Base-by-base conservation (phyloP, 2,329 filamentous ascomycete genomes). In the Neonectria magnoliae region DNA sequence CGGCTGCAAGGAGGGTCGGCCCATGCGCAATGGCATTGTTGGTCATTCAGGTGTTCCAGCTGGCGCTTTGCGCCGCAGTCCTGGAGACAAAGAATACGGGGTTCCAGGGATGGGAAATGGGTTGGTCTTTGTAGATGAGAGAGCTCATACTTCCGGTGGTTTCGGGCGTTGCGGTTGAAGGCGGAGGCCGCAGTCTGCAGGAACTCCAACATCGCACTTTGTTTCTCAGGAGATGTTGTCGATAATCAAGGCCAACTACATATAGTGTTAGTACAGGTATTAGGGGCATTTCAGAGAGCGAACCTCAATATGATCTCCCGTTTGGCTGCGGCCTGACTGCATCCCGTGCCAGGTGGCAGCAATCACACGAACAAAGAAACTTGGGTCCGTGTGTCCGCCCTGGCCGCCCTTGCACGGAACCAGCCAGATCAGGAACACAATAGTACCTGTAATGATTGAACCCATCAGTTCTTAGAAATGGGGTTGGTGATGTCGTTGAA, bases 11-110 rank as follows among this genome's bases (percentile, higher is more conserved):
- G 47, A 57, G 60, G 41, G 51, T 47, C 20, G 25, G 18, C 48
- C 51, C n/a, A 38, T 20, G 9, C 38, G 64, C 44, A 68, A 66
- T 68, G 33, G 56, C 55, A 67, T 65, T 67, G 62, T 67, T 66
- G 50, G 41, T 31, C 60, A 41, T 25, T 18, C 8, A 20, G 31
- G 10, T 36, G 18, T 55, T 47, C 51, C 54, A 55, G 27, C 47
- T 18, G 29, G n/a, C n/a, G 27, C 25, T 25, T 51, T 51, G 29
- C 29, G n/a, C 14, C 22, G 16, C 1, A 16, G 13, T 3, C 13
- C 36, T 55, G 11, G 4, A 7, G n/a, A 47, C 41, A 44, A 36
- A 53, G 25, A 65, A 72, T 59, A 41, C 44, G n/a, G 22, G 20
- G n/a, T 38, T 29, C 42, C 25, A 48, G 48, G 48, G 27, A 33